Percentiles rank a stretch among this genome's conserved stretches.
These are phyloP conservation scores for Porcisia hertigi DNA, from an alignment of 208 protist genomes.

Conservation along the genomic window DNA sequence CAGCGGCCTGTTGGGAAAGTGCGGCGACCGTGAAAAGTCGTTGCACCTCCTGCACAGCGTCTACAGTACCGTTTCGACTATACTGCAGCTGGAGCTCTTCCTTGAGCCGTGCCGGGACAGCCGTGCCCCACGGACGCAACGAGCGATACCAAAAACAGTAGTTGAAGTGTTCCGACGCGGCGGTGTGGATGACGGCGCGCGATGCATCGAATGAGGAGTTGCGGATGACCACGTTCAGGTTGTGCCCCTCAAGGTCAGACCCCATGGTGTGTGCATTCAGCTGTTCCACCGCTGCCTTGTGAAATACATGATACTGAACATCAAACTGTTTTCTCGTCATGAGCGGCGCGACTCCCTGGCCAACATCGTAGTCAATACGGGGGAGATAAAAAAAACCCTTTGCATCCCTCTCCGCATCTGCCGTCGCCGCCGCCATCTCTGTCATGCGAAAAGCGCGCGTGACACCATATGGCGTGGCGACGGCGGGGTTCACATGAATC, in stretches of 20 bases:
- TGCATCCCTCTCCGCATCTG: slow-evolving; percentile 47
- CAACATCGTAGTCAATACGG: slow-evolving; percentile 64
- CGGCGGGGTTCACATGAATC: slow-evolving; percentile 2
- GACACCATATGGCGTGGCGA: slow-evolving; percentile 30
- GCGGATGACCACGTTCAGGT: slow-evolving; percentile 78
- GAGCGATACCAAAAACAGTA: slow-evolving; percentile 92
- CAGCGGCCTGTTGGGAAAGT: slow-evolving; percentile 60
- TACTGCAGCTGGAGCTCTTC: slow-evolving; percentile 83
- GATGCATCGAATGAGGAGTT: slow-evolving; percentile 82
- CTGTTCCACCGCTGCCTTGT: slow-evolving; percentile 72
- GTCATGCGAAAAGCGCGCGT: slow-evolving; percentile 67
- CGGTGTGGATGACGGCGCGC: slow-evolving; percentile 61
- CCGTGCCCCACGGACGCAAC: slow-evolving; percentile 80
- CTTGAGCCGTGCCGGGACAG: slow-evolving; percentile 55
- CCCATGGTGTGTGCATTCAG: slow-evolving; percentile 81
- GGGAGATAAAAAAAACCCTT: slow-evolving; percentile 78
- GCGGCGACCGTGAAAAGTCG: slow-evolving; percentile 50
- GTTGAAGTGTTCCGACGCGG: slow-evolving; percentile 88
- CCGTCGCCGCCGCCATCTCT: slow-evolving; percentile 44
- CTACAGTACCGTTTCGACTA: slow-evolving; percentile 51
- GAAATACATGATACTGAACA: slow-evolving; percentile 79
- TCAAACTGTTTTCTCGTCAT: slow-evolving; percentile 72
- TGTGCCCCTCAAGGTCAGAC: slow-evolving; percentile 81
- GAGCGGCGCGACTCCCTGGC: slow-evolving; percentile 61
- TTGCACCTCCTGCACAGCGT: slow-evolving; percentile 67